Evolutionary conservation across 305 asterid species (phyloP).

Genomic region (Withania somnifera): DNA sequence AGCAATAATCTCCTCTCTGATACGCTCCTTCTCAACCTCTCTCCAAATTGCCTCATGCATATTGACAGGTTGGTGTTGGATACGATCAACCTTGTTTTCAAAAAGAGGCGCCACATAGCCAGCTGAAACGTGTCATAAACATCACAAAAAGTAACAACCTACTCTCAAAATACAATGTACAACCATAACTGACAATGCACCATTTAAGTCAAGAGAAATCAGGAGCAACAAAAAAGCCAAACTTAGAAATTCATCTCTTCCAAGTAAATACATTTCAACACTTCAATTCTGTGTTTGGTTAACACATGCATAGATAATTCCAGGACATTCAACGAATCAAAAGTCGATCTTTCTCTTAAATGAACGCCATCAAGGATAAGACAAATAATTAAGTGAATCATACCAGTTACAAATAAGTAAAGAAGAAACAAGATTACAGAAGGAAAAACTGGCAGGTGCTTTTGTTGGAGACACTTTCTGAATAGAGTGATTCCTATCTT

Average conservation of each 20-base stretch:
- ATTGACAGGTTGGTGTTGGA: not conserved
- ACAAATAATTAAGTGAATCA: not conserved
- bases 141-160: not conserved
- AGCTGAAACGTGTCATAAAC: constrained; percentile 5
- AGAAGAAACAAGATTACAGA: not conserved
- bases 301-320: not conserved
- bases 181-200: not conserved
- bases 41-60: constrained; percentile 17
- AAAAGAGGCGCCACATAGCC: not conserved
- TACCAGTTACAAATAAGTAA: not conserved
- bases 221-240: not conserved
- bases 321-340: not conserved
- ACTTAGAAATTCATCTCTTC: not conserved
- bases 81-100: constrained; percentile 4
- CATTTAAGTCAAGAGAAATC: not conserved
- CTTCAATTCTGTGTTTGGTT: not conserved
- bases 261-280: not conserved
- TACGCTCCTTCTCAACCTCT: constrained; percentile 46
- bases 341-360: not conserved
- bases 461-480: not conserved
- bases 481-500: not conserved
- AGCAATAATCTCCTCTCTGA: constrained; percentile 41
- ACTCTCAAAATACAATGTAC: not conserved
- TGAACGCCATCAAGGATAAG: not conserved
- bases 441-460: not conserved